Evolutionary conservation across 176 grass and related monocot genomes (phyloP), one percentile per base, ranked within the genome.

Genomic region (Olyra latifolia): DNA sequence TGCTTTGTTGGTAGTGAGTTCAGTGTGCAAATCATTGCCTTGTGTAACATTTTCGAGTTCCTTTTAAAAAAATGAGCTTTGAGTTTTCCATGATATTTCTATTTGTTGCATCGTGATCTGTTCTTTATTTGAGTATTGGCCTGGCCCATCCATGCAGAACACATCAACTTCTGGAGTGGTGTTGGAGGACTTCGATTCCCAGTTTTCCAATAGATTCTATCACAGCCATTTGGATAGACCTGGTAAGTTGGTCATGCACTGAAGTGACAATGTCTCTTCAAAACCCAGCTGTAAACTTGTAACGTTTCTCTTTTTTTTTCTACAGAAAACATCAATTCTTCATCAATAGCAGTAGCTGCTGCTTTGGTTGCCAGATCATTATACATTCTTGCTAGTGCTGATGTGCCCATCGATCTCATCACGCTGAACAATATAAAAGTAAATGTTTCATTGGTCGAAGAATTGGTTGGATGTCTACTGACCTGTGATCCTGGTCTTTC

Each of bases 181-280:
- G 40, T 81, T 99, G 65, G 96, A 86, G 90, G 96, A 99, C 54
- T 98, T 98, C 25, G 92, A 95, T 85, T 93, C 90, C 52, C 82
- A 83, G 25, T 98, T 98, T 56, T 87, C 86, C 8, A 98, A 98
- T 63, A 89, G 65, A 81, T 95, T 95, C 68, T 98, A 95, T 68
- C 90, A 93, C 69, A 98, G 92, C 81, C 73, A 93, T 82, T 83
- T 98, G 80, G 96, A 98, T 63, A 67, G 41, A 79, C 68, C 86
- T 59, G 86, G 96, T 98, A 86, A 75, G 88, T 69, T 64, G 39
- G 69, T 10, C 44, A 58, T 88, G 11, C 60, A 78, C 69, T 42
- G 22, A 74, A 83, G 46, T 43, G 83, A 53, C 2, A 8, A 17
- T 84, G 8, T 62, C 12, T 56, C 40, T 22, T 79, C 48, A 14